Conservation (phyloP, 441 rosid species). For the Corymbia calophylla region DNA sequence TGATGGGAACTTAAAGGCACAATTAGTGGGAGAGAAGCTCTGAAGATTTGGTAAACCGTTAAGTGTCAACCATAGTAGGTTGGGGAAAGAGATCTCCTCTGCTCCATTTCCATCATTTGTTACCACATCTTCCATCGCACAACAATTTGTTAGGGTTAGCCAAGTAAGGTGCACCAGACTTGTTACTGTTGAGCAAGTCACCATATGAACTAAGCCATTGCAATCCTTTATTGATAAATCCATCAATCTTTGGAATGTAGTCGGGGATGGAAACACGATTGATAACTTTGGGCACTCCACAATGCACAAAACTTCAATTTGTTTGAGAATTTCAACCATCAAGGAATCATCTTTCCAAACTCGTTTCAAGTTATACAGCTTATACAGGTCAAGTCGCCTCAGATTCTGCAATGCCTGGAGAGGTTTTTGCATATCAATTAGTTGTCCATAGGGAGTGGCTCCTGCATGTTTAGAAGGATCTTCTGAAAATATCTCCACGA, state of each 20-base stretch:
- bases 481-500: background rate
- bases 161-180: background rate
- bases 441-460: fast-evolving
- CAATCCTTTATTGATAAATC: fast-evolving
- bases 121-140: background rate
- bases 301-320: fast-evolving
- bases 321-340: background rate
- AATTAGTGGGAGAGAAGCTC: background rate
- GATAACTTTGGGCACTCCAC: fast-evolving
- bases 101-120: background rate
- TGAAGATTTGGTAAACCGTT: background rate
- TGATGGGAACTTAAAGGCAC: background rate
- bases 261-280: background rate
- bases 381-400: fast-evolving
- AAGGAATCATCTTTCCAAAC: background rate
- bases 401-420: fast-evolving
- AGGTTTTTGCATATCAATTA: background rate
- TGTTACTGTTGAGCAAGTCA: background rate
- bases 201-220: background rate
- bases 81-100: background rate
- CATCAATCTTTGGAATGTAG: background rate
- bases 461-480: background rate
- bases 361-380: fast-evolving
- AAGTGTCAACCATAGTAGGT: fast-evolving
- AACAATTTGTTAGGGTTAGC: background rate